Conservation (phyloP, 2,329 filamentous ascomycete species). For the Beauveria australis region DNA sequence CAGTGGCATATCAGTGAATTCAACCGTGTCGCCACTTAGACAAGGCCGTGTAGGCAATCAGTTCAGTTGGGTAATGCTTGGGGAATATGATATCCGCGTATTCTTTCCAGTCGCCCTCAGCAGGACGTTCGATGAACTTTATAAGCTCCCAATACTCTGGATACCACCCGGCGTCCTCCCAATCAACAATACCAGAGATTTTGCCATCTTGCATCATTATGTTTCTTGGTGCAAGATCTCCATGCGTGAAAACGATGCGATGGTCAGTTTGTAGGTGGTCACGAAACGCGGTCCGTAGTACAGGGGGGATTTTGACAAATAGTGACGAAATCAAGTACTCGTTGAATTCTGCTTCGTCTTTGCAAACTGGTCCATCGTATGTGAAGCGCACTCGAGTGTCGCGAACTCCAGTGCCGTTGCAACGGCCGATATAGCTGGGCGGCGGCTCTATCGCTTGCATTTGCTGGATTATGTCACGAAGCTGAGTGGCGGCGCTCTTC, state of each 20-base stretch:
- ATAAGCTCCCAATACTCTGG: conserved; percentile 27
- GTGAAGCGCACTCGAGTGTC: conserved; percentile 18
- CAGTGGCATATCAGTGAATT: too few relatives aligned
- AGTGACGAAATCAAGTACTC: conserved; percentile 17
- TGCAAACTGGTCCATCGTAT: conserved; percentile 16
- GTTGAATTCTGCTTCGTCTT: conserved; percentile 19
- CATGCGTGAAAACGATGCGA: conserved; percentile 39
- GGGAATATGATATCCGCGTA: conserved; percentile 15
- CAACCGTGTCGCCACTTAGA: conserved; percentile 9
- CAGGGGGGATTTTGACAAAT: conserved; percentile 12
- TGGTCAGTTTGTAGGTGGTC: conserved; percentile 19
- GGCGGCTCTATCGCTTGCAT: conserved; percentile 20
- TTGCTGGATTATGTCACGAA: conserved; percentile 17
- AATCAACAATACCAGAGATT: conserved; percentile 34
- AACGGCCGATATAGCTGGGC: conserved; percentile 18
- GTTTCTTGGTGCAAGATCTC: conserved; percentile 38
- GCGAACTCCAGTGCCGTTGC: conserved; percentile 19
- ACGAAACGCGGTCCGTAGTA: conserved; percentile 17
- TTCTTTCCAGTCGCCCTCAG: conserved; percentile 11
- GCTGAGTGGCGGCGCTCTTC: conserved; percentile 17
- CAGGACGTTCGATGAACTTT: conserved; percentile 16
- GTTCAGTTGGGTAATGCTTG: conserved; percentile 10
- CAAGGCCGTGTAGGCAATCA: conserved; percentile 15
- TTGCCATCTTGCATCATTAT: conserved; percentile 32
- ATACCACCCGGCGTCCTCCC: conserved; percentile 39